Base-by-base conservation (phyloP, 192 early-diverging fungal species). In the Coemansia sp. region DNA sequence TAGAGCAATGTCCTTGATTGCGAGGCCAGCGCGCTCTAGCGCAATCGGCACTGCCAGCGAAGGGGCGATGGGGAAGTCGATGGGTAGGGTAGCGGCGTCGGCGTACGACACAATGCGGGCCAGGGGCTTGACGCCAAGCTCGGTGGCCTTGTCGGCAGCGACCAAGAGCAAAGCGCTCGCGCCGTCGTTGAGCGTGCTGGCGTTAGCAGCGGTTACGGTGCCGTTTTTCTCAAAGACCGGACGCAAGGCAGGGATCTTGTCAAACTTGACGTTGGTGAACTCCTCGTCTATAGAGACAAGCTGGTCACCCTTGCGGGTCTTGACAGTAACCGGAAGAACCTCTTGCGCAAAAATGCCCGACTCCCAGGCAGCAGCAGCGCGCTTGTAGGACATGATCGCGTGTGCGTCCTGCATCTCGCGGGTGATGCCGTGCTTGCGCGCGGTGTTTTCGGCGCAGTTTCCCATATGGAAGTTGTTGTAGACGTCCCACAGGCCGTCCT, bases 51-150 rank as follows among this genome's bases (percentile, higher is more conserved):
- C 87, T 17, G 96, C 94, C 61, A 94, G 77, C 31, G 92, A 86
- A 22, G 96, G 96, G 4, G 96, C 96, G 73, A 96, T 94, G 36
- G 96, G 90, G 85, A 99, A 99, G 70, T 96, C 93, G 58, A 93
- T 90, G 30, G 96, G 96, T 25, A 83, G 79, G 45, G 86, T 88
- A 40, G 96, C 93, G 4, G 96, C 96, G 78, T 99, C 96, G 30
- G 90, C 96, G 59, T 88, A 95, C 22, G 90, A 89, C 33, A 96
- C 69, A 62, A 99, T 90, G 42, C 88, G 85, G 29, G 96, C 96
- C 40, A 98, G 76, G 34, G 96, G 96, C 77, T 87, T 93, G 48
- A 95, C 66, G 42, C 92, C 89, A 32, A 91, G 84, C 34, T 84
- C 87, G 17, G 89, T 74, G 40, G 93, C 93, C 64, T 87, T 89